A percentile compares a stretch with the other conserved stretches of the same genome.
Conservation (phyloP, 352 stramenopile species). For the Phytophthora pseudosyringae region DNA sequence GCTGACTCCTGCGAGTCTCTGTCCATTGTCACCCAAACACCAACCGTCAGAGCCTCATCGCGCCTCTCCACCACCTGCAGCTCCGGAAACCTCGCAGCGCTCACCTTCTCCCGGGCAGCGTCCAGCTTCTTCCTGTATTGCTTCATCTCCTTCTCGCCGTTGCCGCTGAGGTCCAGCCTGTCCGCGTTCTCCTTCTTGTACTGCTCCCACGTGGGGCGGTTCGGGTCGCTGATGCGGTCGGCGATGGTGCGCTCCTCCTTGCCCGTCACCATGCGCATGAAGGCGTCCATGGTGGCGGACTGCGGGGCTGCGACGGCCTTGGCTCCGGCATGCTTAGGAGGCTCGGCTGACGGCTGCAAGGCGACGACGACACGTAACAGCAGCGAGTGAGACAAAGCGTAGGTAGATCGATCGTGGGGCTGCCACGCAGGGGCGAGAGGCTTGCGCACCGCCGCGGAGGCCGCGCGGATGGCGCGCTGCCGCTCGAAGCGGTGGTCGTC, state of each 20-base stretch:
- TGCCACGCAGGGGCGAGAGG: background rate
- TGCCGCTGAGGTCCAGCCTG: constrained; percentile 89
- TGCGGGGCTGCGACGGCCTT: constrained; percentile 28
- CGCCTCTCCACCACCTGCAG: background rate
- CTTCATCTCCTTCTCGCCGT: constrained; percentile 94
- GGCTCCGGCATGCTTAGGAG: constrained; percentile 19
- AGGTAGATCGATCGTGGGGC: background rate
- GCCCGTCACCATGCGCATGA: constrained; percentile 94
- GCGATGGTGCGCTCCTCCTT: constrained; percentile 94
- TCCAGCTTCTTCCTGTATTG: constrained; percentile 94
- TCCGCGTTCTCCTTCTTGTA: constrained; percentile 97
- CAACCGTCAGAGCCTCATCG: constrained; percentile 4
- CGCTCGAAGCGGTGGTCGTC: constrained; percentile 87
- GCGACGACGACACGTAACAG: background rate
- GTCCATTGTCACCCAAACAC: constrained; percentile 10
- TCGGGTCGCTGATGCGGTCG: constrained; percentile 93
- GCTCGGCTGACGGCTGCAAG: constrained; percentile 23
- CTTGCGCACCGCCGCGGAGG: constrained; percentile 37
- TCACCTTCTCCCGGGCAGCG: constrained; percentile 87
- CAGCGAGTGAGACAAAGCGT: background rate
- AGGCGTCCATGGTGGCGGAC: constrained; percentile 92
- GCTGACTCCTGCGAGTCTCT: constrained; percentile 68
- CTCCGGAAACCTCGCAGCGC: background rate
- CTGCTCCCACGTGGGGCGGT: constrained; percentile 95
- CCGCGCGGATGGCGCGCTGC: constrained; percentile 60